A percentile compares a stretch with the other conserved stretches of the same genome.
These are phyloP conservation scores for Stephania cephalantha DNA, from an alignment of 164 flowering plant species.

Conservation along the genomic window DNA sequence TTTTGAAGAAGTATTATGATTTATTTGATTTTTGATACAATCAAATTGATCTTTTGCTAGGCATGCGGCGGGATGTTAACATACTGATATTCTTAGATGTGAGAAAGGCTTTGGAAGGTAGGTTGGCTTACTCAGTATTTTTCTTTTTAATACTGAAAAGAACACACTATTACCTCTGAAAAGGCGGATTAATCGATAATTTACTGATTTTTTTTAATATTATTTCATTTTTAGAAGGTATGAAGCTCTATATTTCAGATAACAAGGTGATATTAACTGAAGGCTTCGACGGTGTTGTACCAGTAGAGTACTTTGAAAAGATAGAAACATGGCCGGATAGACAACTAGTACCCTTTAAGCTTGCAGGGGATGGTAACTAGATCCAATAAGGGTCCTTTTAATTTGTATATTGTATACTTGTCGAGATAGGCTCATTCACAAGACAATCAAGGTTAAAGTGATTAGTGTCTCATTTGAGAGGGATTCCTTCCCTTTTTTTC, in stretches of 20 bases:
- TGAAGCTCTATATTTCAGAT: constrained; percentile 87
- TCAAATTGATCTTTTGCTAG: constrained; percentile 23
- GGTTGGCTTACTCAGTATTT: not conserved
- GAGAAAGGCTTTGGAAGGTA: constrained; percentile 84
- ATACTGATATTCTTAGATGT: constrained; percentile 68
- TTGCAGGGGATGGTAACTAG: not conserved
- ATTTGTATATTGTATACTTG: no score
- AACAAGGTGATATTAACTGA: constrained; percentile 87
- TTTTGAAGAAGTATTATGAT: not conserved
- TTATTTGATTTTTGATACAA: not conserved
- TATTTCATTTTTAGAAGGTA: constrained; percentile 50
- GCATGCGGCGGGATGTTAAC: constrained; percentile 78
- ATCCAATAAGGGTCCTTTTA: not conserved
- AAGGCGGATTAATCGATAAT: no score
- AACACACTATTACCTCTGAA: not conserved
- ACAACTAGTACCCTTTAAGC: constrained; percentile 40
- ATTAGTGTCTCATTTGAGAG: no score
- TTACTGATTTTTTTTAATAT: not conserved
- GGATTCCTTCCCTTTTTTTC: no score
- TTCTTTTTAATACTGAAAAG: not conserved
- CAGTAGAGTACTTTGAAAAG: constrained; percentile 62
- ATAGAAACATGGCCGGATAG: constrained; percentile 84
- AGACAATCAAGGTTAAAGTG: no score
- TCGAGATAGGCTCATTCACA: no score
- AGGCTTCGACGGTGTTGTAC: constrained; percentile 87